Base-by-base conservation (phyloP, 257 asterid genomes). In the Capsicum baccatum region DNA sequence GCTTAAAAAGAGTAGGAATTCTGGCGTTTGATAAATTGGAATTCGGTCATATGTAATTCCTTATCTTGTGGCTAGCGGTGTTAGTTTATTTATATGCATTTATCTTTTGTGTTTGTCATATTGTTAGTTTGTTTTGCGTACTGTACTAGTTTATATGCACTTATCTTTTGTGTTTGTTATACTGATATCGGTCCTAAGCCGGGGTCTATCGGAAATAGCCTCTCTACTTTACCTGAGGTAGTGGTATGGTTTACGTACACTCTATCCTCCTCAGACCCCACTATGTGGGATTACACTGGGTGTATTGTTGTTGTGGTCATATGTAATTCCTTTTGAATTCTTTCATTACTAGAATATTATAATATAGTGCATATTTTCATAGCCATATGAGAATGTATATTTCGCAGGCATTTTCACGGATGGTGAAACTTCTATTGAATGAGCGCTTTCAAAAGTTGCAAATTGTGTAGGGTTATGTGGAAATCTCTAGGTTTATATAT, bases 1-100 rank as follows among this genome's bases (percentile, higher is more conserved):
- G 48, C 9, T 54, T 76, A 76, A 52, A 73, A 76, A 26, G 81
- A 76, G 81, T 74, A 74, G 14, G 81, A 5, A 76, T 52, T 56
- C 19, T 76, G 64, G 50, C 12, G 42, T 48, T 54, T 54, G 64
- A 76, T 54, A 44, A 71, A n/a, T 71, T 71, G 79, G 16, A 71
- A 71, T 71, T 44, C 9, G 81, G 26, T 54, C 63, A 52, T 26
- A 3, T 54, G n/a, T 74, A 74, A 26, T 54, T 76, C 9, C 81
- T 21, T 44, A 26, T 26, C 33, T 26, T 26, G 33, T 26, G 33
- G 33, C 33, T 26, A 26, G 33, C 33, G 33, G 33, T 26, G 33
- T 26, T 26, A 26, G 33, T 26, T 26, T 26, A 26, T 26, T 26
- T 26, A 26, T 26, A 26, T 26, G 33, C 33, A 26, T 2, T 26